phyloP scores from a whole-genome alignment of 148 eudicot species.

The Simmondsia chinensis region DNA sequence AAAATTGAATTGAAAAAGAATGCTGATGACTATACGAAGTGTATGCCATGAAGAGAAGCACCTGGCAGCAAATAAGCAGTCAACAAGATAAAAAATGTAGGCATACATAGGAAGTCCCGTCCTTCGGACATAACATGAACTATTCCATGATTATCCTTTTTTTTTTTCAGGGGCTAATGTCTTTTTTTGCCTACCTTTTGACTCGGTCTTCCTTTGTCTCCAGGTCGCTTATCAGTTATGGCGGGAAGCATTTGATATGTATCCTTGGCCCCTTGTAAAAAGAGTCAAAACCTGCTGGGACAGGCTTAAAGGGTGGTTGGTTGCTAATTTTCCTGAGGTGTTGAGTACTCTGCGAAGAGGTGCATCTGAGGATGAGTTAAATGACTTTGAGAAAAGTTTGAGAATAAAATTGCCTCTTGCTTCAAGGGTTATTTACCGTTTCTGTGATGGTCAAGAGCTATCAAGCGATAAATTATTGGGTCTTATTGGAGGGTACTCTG shows the following conservation, averaged over 20 bases:
- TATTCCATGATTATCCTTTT: too few relatives aligned
- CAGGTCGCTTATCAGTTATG: conserved; percentile 76
- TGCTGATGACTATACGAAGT: too few relatives aligned
- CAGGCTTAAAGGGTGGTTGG: conserved; percentile 51
- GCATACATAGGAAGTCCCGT: too few relatives aligned
- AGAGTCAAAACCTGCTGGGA: conserved; percentile 70
- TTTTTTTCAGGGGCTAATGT: too few relatives aligned
- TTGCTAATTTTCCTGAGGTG: conserved; percentile 51
- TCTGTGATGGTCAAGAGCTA: conserved; percentile 77
- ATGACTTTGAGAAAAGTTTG: conserved; percentile 44
- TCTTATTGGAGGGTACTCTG: conserved; percentile 81
- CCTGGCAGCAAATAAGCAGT: too few relatives aligned
- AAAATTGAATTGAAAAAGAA: too few relatives aligned
- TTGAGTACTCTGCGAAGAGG: conserved; percentile 53
- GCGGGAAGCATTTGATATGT: conserved; percentile 64
- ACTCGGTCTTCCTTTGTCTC: conserved; percentile 1
- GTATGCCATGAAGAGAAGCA: too few relatives aligned
- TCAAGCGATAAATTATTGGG: conserved; percentile 30
- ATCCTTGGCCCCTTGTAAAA: conserved; percentile 76
- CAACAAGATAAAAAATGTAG: too few relatives aligned
- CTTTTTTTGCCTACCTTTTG: neutral
- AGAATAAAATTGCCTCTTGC: conserved; percentile 69
- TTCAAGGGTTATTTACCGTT: conserved; percentile 66
- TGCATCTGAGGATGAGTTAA: conserved; percentile 67
- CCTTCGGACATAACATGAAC: too few relatives aligned